Evolutionary conservation across 2,329 filamentous ascomycete genomes (phyloP).

Genomic region (Pseudocercospora eumusae): DNA sequence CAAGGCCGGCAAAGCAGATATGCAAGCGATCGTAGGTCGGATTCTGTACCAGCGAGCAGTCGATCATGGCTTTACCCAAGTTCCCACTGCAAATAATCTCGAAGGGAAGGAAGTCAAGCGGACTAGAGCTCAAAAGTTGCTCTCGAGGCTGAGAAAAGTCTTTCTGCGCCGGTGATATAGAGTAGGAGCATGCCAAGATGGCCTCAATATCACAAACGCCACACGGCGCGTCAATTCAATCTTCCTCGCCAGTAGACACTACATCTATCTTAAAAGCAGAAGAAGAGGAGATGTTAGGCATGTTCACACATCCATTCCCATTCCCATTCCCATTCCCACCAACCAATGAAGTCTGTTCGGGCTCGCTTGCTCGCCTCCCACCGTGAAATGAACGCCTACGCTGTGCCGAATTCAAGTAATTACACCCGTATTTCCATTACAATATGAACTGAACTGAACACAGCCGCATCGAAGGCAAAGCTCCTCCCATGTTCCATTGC

Average conservation of each 20-base stretch:
- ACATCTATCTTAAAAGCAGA: conserved; percentile 8
- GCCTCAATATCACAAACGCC: conserved; percentile 3
- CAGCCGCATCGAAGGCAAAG: neutral
- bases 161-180: neutral
- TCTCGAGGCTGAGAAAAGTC: no score
- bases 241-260: conserved; percentile 7
- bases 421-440: conserved; percentile 13
- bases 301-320: conserved; percentile 6
- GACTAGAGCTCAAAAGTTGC: no score
- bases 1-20: no score
- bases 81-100: no score
- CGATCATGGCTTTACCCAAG: no score
- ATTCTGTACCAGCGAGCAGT: no score
- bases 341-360: neutral
- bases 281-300: conserved; percentile 4
- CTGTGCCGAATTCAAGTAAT: conserved; percentile 12
- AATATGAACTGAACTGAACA: conserved; percentile 7
- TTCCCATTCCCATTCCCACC: neutral
- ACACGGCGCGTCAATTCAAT: neutral
- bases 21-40: no score
- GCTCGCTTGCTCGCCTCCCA: conserved; percentile 6
- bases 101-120: no score
- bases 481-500: conserved; percentile 1
- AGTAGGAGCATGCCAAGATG: neutral
- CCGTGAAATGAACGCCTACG: conserved; percentile 11